These are phyloP conservation scores for Penicillium sp. DNA, from an alignment of 2,329 filamentous ascomycete genomes.

Conservation along the genomic window DNA sequence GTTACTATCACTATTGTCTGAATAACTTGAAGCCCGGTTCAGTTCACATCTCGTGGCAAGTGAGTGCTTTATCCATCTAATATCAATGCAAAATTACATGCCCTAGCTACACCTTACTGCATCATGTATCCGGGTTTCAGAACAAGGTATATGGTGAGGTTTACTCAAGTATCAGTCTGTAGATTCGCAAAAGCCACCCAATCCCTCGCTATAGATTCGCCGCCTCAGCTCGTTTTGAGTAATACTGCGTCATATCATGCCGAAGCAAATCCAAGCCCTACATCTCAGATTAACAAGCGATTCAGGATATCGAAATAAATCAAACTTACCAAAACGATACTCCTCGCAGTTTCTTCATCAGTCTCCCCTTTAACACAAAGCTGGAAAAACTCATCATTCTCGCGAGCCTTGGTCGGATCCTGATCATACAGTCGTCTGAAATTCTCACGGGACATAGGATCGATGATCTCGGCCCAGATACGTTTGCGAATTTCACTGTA, in stretches of 20 bases:
- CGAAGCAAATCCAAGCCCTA: slow-evolving; percentile 31
- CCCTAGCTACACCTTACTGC: too few species aligned
- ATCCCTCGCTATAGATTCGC: not conserved
- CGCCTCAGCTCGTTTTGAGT: slow-evolving; percentile 8
- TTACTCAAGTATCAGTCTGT: not conserved
- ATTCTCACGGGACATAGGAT: slow-evolving; percentile 46
- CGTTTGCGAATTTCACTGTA: slow-evolving; percentile 43
- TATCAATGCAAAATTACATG: too few species aligned
- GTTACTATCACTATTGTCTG: too few species aligned
- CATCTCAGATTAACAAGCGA: not conserved
- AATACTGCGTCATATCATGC: slow-evolving; percentile 36
- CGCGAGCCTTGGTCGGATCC: slow-evolving; percentile 35
- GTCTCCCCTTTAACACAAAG: slow-evolving; percentile 33
- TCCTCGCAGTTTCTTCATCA: slow-evolving; percentile 26
- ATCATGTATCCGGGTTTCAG: too few species aligned
- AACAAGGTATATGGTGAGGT: too few species aligned
- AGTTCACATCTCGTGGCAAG: too few species aligned
- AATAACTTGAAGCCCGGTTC: too few species aligned
- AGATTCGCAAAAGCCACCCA: not conserved
- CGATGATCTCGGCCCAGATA: slow-evolving; percentile 41
- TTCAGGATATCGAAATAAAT: not conserved
- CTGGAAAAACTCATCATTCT: slow-evolving; percentile 40
- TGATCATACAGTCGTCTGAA: slow-evolving; percentile 35
- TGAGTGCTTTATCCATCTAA: too few species aligned
- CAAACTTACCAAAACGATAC: slow-evolving; percentile 28